phyloP scores from a whole-genome alignment of 345 rosid genomes.

The Populus nigra region DNA sequence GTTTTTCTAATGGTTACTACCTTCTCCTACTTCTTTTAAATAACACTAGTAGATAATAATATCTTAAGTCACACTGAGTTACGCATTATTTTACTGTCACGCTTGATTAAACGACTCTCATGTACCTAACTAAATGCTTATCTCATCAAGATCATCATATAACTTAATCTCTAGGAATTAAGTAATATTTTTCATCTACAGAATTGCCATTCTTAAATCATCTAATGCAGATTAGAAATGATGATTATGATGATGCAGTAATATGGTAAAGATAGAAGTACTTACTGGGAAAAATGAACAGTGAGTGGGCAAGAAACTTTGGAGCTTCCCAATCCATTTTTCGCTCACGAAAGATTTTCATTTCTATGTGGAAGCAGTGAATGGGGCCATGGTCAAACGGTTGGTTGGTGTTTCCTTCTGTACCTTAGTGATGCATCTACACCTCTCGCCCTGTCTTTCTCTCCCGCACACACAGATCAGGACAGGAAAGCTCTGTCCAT shows the following conservation, averaged over 20 bases:
- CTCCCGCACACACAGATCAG: neutral
- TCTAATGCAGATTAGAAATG: neutral
- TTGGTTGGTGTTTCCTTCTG: constrained; percentile 47
- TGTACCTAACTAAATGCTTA: neutral
- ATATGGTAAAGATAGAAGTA: neutral
- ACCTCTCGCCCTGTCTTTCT: no score
- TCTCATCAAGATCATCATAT: neutral
- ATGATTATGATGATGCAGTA: neutral
- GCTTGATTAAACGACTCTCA: neutral
- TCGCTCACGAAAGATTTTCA: constrained; percentile 34
- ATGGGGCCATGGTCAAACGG: constrained; percentile 54
- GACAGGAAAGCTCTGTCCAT: neutral
- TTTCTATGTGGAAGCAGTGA: neutral
- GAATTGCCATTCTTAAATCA: neutral
- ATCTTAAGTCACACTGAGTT: neutral
- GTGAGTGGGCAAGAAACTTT: constrained; percentile 22
- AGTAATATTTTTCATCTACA: neutral
- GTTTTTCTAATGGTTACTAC: neutral
- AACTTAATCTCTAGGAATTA: neutral
- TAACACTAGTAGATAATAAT: neutral
- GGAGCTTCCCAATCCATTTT: constrained; percentile 22
- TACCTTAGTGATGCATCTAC: constrained; percentile 11
- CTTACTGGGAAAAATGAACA: constrained; percentile 23
- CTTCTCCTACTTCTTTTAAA: neutral
- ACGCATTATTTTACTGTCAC: neutral